phyloP scores from a whole-genome alignment of 371 early-diverging fungal species.

The Zopfochytrium polystomum region DNA sequence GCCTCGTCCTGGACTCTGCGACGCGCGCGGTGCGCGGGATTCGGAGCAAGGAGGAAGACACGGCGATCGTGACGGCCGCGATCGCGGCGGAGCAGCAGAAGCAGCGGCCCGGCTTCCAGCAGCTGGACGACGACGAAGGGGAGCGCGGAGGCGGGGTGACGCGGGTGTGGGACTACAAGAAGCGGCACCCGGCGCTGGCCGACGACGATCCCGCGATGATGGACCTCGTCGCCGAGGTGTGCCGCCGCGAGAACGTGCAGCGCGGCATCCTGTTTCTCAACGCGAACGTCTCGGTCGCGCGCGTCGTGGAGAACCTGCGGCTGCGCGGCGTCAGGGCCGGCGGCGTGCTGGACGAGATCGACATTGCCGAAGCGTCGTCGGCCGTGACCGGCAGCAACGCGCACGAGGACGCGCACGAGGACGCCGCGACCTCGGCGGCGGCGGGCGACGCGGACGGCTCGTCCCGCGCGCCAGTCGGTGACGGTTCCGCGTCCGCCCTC shows the following conservation, averaged over 20 bases:
- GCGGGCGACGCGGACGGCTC: not conserved
- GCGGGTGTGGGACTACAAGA: constrained; percentile 17
- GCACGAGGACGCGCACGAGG: not conserved
- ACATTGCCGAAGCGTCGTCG: constrained; percentile 10
- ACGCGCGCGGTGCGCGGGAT: constrained; percentile 30
- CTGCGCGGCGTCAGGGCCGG: constrained; percentile 31
- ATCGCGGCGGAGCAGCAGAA: not conserved
- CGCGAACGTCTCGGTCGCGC: constrained; percentile 28
- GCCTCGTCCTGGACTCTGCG: constrained; percentile 49
- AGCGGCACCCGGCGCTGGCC: constrained; percentile 33
- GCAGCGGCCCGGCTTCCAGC: constrained; percentile 1
- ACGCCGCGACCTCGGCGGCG: not conserved
- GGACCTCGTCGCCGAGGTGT: constrained; percentile 56
- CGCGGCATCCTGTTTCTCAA: constrained; percentile 64
- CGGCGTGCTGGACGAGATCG: constrained; percentile 38
- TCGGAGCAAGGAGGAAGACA: constrained; percentile 12
- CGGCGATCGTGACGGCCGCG: not conserved
- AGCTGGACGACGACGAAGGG: not conserved
- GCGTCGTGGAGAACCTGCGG: constrained; percentile 26
- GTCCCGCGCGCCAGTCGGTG: not conserved
- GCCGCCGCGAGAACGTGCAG: constrained; percentile 48
- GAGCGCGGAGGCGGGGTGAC: constrained; percentile 3
- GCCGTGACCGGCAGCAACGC: not conserved
- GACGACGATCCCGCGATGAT: constrained; percentile 64
- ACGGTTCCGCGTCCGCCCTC: constrained; percentile 6